Evolutionary conservation across 768 basidiomycete genomes (phyloP).

Genomic region (Podaxis sp.): DNA sequence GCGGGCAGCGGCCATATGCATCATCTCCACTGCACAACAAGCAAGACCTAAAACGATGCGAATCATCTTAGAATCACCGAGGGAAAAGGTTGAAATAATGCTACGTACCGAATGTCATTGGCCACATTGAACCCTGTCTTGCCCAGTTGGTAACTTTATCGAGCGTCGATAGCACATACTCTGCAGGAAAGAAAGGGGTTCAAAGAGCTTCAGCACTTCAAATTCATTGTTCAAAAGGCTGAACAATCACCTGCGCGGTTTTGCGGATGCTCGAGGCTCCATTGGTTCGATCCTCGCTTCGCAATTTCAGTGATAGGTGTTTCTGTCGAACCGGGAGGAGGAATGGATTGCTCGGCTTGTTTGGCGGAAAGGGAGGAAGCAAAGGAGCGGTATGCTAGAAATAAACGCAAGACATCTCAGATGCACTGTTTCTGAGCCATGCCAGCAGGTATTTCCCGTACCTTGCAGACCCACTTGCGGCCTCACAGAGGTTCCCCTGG

Average conservation of each 20-base stretch:
- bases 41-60: conserved; percentile 68
- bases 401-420: conserved; percentile 17
- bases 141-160: conserved; percentile 99
- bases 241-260: conserved; percentile 78
- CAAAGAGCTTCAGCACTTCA: not conserved
- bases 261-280: conserved; percentile 81
- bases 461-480: conserved; percentile 45
- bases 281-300: conserved; percentile 77
- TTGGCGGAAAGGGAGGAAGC: conserved; percentile 49
- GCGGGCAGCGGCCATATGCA: conserved; percentile 99
- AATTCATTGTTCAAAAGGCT: not conserved
- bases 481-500: conserved; percentile 45
- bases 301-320: conserved; percentile 70
- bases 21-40: conserved; percentile 99
- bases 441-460: conserved; percentile 19
- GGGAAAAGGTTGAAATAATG: conserved; percentile 6
- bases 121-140: conserved; percentile 98
- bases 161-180: conserved; percentile 94
- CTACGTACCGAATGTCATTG: conserved; percentile 86
- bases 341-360: conserved; percentile 33
- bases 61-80: conserved; percentile 1
- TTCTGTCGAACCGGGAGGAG: conserved; percentile 38
- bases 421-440: not conserved
- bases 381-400: conserved; percentile 43
- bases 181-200: conserved; percentile 36